These are phyloP conservation scores for Dryas alaskensis DNA, from an alignment of 306 rosid genomes.

Conservation along the genomic window DNA sequence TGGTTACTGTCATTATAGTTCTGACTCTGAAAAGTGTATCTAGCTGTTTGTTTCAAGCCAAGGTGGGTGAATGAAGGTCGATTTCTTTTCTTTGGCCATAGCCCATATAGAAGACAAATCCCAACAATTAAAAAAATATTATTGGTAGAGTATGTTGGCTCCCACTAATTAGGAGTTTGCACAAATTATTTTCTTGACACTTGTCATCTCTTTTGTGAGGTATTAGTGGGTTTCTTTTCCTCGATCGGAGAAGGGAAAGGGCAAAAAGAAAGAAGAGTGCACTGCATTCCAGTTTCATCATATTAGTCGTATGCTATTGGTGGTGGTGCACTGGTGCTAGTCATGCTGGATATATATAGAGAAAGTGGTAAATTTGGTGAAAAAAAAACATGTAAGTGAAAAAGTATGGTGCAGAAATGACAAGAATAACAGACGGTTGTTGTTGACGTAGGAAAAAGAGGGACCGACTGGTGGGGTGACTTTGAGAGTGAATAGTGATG, in stretches of 20 bases:
- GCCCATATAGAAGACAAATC: too few relatives aligned
- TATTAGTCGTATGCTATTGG: too few relatives aligned
- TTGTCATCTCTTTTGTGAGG: not conserved
- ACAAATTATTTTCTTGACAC: not conserved
- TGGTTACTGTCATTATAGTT: too few relatives aligned
- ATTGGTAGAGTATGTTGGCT: not conserved
- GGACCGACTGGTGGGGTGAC: too few relatives aligned
- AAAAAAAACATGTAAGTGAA: not conserved
- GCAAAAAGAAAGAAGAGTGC: not conserved
- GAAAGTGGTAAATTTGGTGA: not conserved
- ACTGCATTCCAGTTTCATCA: not conserved
- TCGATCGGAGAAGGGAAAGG: not conserved
- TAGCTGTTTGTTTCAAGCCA: too few relatives aligned
- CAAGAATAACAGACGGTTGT: not conserved
- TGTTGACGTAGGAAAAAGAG: not conserved
- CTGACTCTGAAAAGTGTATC: too few relatives aligned
- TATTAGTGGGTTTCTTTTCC: not conserved
- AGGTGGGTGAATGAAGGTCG: too few relatives aligned
- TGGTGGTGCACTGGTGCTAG: too few relatives aligned
- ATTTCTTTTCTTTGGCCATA: too few relatives aligned
- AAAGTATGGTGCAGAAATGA: not conserved
- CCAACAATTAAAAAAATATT: too few relatives aligned
- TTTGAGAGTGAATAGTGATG: too few relatives aligned
- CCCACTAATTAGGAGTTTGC: not conserved
- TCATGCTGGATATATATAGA: too few relatives aligned